These are phyloP conservation scores for Scheffersomyces titani DNA, from an alignment of 1,139 yeast genomes.

Conservation along the genomic window DNA sequence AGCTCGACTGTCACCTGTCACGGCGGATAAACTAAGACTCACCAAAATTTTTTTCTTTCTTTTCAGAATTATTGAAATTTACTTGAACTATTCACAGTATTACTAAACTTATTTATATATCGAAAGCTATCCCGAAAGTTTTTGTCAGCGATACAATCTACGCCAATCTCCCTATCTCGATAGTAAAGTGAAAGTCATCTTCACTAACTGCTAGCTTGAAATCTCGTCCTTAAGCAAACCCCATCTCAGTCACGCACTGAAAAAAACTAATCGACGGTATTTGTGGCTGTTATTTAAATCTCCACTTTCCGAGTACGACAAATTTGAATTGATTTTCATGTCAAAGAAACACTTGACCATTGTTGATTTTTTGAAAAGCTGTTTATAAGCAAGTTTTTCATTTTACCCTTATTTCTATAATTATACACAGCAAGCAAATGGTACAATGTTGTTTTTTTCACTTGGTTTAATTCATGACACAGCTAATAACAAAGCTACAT, in stretches of 20 bases:
- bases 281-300: background rate
- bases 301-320: background rate
- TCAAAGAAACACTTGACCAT: background rate
- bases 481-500: background rate
- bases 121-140: background rate
- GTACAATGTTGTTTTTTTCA: background rate
- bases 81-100: background rate
- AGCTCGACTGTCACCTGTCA: background rate
- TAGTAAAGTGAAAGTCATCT: background rate
- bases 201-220: background rate
- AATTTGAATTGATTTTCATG: background rate
- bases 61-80: background rate
- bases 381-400: background rate
- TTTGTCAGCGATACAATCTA: background rate
- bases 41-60: background rate
- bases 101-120: background rate
- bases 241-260: background rate
- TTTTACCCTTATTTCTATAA: background rate
- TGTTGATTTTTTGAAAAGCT: background rate
- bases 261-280: background rate
- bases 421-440: background rate
- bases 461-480: slow-evolving; percentile 1
- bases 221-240: background rate
- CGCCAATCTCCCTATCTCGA: background rate
- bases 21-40: background rate